Percentiles rank a stretch among this genome's conserved stretches.
phyloP scores from a whole-genome alignment of 305 asterid species.

The Rubia tinctorum region DNA sequence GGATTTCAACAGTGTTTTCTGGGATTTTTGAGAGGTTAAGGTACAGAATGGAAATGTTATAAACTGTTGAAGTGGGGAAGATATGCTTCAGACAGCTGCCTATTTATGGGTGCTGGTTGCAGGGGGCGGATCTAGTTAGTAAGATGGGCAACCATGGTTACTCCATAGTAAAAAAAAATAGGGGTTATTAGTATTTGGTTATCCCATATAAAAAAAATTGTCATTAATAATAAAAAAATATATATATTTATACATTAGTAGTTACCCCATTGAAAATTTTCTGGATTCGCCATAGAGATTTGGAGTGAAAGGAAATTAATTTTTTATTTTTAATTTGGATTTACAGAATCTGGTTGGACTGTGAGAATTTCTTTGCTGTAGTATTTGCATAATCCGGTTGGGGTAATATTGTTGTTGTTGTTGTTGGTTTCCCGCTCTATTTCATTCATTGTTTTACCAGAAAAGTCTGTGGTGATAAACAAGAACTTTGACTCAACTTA shows the following conservation, averaged over 20 bases:
- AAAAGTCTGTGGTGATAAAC: background rate
- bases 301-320: background rate
- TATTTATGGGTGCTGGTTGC: conserved; percentile 15
- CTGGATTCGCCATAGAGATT: too few species aligned
- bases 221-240: too few species aligned
- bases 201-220: too few species aligned
- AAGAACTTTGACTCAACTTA: background rate
- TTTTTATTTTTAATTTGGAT: background rate
- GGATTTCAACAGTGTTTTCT: background rate
- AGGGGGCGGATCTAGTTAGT: too few species aligned
- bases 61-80: background rate
- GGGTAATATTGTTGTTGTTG: background rate
- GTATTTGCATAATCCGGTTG: background rate
- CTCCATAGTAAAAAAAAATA: too few species aligned
- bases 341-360: conserved; percentile 4
- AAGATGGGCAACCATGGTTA: too few species aligned
- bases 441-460: background rate
- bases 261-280: too few species aligned
- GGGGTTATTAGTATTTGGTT: too few species aligned
- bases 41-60: background rate
- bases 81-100: background rate
- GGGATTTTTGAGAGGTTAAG: background rate
- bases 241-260: too few species aligned
- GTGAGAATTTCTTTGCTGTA: background rate
- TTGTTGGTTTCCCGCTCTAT: background rate